A percentile compares a stretch with the other conserved stretches of the same genome.
These are phyloP conservation scores for Globisporangium emineosum DNA, from an alignment of 352 stramenopile species.

Conservation along the genomic window DNA sequence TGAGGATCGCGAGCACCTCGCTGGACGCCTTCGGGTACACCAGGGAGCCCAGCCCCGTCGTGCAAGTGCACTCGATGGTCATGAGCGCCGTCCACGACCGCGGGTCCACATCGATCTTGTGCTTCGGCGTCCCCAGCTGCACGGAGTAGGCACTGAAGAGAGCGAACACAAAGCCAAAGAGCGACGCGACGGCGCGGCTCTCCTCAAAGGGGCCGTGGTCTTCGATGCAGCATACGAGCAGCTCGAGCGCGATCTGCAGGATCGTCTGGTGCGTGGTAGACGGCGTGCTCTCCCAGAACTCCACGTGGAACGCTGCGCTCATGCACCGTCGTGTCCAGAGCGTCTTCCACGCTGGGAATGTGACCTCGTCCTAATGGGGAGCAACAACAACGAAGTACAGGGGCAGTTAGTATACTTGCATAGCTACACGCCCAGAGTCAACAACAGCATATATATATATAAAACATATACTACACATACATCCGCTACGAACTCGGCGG, in stretches of 20 bases:
- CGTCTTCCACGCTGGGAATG: slow-evolving; percentile 44
- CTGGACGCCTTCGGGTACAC: slow-evolving; percentile 25
- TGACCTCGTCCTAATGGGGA: slow-evolving; percentile 23
- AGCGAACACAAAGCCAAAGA: slow-evolving; percentile 51
- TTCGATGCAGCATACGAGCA: slow-evolving; percentile 39
- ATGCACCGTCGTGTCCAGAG: slow-evolving; percentile 43
- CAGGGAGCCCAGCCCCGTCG: slow-evolving; percentile 18
- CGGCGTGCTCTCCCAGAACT: slow-evolving; percentile 72
- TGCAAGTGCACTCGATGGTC: slow-evolving; percentile 30
- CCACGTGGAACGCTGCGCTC: slow-evolving; percentile 66
- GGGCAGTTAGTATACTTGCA: background rate
- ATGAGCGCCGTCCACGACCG: slow-evolving; percentile 39
- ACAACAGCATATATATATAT: too few species aligned
- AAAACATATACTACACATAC: slow-evolving; percentile 10
- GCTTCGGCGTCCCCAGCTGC: slow-evolving; percentile 52
- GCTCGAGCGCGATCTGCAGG: slow-evolving; percentile 49
- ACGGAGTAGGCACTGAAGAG: slow-evolving; percentile 62
- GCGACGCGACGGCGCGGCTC: slow-evolving; percentile 12
- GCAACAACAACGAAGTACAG: background rate
- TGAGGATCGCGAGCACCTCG: slow-evolving; percentile 52
- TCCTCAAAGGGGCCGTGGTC: slow-evolving; percentile 23
- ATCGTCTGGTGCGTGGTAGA: slow-evolving; percentile 52
- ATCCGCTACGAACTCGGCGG: slow-evolving; percentile 30
- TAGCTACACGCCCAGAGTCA: background rate
- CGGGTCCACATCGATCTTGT: slow-evolving; percentile 62